These are phyloP conservation scores for Pulveroboletus ravenelii DNA, from an alignment of 768 basidiomycete species.

Conservation along the genomic window DNA sequence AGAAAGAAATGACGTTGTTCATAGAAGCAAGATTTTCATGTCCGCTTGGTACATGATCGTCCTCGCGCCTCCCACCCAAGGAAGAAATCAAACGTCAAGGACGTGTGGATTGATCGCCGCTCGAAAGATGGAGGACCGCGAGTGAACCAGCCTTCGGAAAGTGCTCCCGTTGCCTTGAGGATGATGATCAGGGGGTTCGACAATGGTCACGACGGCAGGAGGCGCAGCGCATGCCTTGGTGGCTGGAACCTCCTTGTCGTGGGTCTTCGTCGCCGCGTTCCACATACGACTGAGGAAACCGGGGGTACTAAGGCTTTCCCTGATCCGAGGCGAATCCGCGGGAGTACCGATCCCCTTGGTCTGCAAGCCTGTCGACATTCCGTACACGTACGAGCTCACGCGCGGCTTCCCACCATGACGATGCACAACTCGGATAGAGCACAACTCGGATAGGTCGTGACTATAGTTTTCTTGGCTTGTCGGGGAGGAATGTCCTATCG, in stretches of 20 bases:
- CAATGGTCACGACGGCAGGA: conserved; percentile 20
- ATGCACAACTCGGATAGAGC: conserved; percentile 26
- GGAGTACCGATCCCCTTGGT: conserved; percentile 11
- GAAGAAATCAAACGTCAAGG: conserved; percentile 25
- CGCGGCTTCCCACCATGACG: conserved; percentile 25
- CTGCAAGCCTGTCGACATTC: conserved; percentile 14
- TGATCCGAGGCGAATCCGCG: conserved; percentile 22
- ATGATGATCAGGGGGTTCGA: conserved; percentile 25
- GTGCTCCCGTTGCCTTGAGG: conserved; percentile 29
- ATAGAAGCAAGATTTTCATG: conserved; percentile 23
- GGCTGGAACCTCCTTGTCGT: conserved; percentile 25
- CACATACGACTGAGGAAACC: conserved; percentile 70
- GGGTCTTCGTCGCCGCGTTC: conserved; percentile 52
- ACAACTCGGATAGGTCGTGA: conserved; percentile 11
- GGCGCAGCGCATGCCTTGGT: conserved; percentile 10
- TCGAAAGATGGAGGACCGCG: conserved; percentile 42
- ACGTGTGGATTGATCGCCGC: conserved; percentile 22
- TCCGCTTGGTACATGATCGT: conserved; percentile 16
- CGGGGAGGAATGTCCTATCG: conserved; percentile 23
- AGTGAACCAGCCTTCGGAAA: conserved; percentile 41
- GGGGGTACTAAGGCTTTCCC: conserved; percentile 40
- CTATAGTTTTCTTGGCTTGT: conserved; percentile 14
- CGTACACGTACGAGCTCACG: conserved; percentile 27
- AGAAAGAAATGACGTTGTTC: conserved; percentile 15
- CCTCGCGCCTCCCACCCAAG: not conserved